These are phyloP conservation scores for Trichoderma sp. DNA, from an alignment of 2,329 filamentous ascomycete species.

Conservation along the genomic window DNA sequence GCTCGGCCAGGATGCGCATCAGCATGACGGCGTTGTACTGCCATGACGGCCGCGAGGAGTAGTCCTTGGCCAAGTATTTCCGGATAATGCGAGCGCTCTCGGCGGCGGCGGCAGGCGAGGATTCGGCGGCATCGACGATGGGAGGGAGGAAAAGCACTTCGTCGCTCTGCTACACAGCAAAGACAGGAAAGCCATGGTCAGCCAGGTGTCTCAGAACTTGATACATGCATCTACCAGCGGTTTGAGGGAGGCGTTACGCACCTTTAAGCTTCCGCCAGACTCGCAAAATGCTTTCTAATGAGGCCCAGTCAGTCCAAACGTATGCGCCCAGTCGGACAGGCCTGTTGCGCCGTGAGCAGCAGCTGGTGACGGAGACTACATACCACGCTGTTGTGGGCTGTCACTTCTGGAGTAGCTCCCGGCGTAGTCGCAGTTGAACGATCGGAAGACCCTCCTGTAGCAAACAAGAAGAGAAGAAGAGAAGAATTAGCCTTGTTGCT, in stretches of 20 bases:
- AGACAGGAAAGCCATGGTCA: not conserved
- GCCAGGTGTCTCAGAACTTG: not conserved
- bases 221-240: not conserved
- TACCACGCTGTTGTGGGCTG: slow-evolving; percentile 67
- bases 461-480: not conserved
- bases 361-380: slow-evolving; percentile 33
- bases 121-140: slow-evolving; percentile 94
- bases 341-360: not conserved
- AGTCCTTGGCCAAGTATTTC: slow-evolving; percentile 76
- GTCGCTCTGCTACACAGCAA: slow-evolving; percentile 60
- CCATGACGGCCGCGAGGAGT: slow-evolving; percentile 64
- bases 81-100: slow-evolving; percentile 80
- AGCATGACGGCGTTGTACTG: slow-evolving; percentile 99
- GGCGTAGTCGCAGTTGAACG: slow-evolving; percentile 32
- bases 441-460: slow-evolving; percentile 13
- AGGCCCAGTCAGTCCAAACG: slow-evolving; percentile 29
- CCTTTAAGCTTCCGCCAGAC: slow-evolving; percentile 61
- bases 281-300: slow-evolving; percentile 78
- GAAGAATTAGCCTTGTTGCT: not conserved
- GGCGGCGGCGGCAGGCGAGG: slow-evolving; percentile 80
- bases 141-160: slow-evolving; percentile 90
- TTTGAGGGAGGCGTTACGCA: slow-evolving; percentile 38
- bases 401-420: slow-evolving; percentile 66
- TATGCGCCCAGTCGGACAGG: not conserved
- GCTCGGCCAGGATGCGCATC: slow-evolving; percentile 85